Percentiles rank a stretch among this genome's conserved stretches.
Evolutionary conservation across 73 alveolate genomes (phyloP).

Genomic region (Tetrahymena malaccensis): DNA sequence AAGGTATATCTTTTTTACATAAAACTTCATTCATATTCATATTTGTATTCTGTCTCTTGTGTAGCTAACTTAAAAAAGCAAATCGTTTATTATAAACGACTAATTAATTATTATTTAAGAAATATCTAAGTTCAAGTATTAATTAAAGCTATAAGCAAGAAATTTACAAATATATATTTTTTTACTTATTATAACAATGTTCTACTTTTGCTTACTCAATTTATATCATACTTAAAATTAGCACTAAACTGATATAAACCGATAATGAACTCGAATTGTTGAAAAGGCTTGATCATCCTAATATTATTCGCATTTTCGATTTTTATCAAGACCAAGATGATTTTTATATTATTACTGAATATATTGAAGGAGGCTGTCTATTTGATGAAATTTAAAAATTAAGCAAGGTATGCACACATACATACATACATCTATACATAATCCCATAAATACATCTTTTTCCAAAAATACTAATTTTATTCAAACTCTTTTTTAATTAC

Average conservation of each 20-base stretch:
- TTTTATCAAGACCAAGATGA: conserved; percentile 18
- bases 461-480: not conserved
- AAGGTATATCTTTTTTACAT: not conserved
- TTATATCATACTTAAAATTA: not conserved
- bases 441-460: not conserved
- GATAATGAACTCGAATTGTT: not conserved
- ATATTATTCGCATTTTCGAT: conserved; percentile 39
- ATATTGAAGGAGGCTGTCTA: conserved; percentile 43
- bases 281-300: conserved; percentile 49
- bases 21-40: not conserved
- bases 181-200: not conserved
- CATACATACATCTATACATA: not conserved
- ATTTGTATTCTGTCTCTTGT: too few species aligned
- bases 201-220: not conserved
- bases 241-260: not conserved
- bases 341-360: conserved; percentile 39
- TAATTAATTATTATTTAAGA: not conserved
- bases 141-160: not conserved
- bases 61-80: not conserved
- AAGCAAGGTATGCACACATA: not conserved
- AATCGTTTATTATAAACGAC: not conserved
- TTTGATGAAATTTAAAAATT: conserved; percentile 28
- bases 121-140: not conserved
- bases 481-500: not conserved
- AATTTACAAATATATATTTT: not conserved